A percentile compares a stretch with the other conserved stretches of the same genome.
phyloP scores from a whole-genome alignment of 306 rosid species.

The Trifolium repens region DNA sequence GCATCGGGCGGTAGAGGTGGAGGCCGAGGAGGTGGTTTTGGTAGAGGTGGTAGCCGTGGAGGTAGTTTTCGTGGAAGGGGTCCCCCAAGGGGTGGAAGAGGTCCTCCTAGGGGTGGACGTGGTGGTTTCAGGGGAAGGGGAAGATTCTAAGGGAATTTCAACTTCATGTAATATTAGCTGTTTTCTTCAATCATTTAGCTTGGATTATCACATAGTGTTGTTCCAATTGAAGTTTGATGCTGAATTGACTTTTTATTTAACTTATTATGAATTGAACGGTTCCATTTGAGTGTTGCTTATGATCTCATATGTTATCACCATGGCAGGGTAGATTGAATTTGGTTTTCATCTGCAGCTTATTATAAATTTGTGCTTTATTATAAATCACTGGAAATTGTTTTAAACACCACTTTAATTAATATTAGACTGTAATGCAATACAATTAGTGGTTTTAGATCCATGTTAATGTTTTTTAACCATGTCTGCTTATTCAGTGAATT shows the following conservation, averaged over 20 bases:
- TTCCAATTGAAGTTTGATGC: conserved; percentile 27
- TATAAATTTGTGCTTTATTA: background rate
- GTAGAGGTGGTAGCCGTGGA: conserved; percentile 56
- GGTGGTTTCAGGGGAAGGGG: conserved; percentile 95
- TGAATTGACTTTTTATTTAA: conserved; percentile 26
- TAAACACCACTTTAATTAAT: background rate
- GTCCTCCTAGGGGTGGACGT: conserved; percentile 74
- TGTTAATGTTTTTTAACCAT: background rate
- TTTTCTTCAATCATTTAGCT: conserved; percentile 39
- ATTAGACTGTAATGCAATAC: too few relatives aligned
- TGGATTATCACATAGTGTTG: conserved; percentile 39
- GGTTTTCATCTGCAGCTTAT: background rate
- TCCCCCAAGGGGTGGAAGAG: conserved; percentile 82
- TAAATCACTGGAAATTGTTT: background rate
- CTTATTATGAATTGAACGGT: conserved; percentile 37
- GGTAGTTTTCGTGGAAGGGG: conserved; percentile 86
- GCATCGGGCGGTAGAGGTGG: conserved; percentile 62
- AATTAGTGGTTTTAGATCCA: too few relatives aligned
- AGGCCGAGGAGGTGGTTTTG: conserved; percentile 33
- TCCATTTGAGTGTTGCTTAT: conserved; percentile 34
- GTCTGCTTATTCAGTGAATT: background rate
- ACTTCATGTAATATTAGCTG: conserved; percentile 38
- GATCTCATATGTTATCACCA: background rate
- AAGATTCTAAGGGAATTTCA: conserved; percentile 52
- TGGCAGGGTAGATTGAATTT: conserved; percentile 9